These are phyloP conservation scores for Eucalyptus erythrocorys DNA, from an alignment of 345 rosid genomes.

Conservation along the genomic window DNA sequence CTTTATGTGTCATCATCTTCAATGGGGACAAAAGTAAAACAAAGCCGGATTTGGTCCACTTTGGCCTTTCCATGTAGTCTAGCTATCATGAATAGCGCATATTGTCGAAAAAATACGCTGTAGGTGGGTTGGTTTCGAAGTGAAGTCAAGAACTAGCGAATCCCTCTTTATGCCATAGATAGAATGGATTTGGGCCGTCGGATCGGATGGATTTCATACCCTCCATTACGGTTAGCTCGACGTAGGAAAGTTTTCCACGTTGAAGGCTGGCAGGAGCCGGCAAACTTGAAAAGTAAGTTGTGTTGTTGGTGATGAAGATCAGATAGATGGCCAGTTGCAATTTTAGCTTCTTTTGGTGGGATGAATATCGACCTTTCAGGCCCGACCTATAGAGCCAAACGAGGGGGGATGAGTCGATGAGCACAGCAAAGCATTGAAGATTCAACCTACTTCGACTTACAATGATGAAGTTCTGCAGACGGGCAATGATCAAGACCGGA, in stretches of 20 bases:
- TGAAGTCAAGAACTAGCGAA: not conserved
- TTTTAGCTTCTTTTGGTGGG: not conserved
- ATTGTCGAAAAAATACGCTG: not conserved
- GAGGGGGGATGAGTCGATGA: not conserved
- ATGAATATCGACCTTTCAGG: not conserved
- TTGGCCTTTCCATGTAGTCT: not conserved
- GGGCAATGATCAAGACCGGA: not conserved
- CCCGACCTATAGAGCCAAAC: not conserved
- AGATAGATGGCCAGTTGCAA: not conserved
- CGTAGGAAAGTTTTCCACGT: not conserved
- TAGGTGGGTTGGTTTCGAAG: not conserved
- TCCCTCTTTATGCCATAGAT: not conserved
- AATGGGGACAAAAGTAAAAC: not conserved
- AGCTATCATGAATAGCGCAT: not conserved
- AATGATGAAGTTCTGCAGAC: not conserved
- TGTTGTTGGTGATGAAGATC: not conserved
- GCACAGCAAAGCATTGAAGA: not conserved
- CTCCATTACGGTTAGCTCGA: not conserved
- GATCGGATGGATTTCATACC: not conserved
- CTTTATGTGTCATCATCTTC: not conserved
- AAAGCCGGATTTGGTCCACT: not conserved
- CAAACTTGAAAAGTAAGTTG: not conserved
- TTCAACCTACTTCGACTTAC: not conserved
- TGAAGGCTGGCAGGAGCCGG: not conserved
- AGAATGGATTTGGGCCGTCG: not conserved